Base-by-base conservation (phyloP, 805 yeast species). In the Barnettozyma wickerhamii region DNA sequence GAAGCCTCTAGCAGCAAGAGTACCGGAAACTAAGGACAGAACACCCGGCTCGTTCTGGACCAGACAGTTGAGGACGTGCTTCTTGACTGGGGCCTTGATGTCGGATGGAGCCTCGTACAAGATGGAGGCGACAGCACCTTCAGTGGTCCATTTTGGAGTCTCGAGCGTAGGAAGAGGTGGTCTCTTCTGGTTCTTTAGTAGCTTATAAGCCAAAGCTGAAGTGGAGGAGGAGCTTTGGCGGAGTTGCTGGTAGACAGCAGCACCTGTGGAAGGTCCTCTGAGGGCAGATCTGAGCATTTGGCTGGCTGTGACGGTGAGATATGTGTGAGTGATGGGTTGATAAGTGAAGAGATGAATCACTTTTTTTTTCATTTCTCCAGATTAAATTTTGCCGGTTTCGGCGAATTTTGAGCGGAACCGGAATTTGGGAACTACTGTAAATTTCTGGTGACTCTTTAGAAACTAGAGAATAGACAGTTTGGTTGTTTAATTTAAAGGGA, bases 11-110 rank as follows among this genome's bases (percentile, higher is more conserved):
- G 97, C 98, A 29, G 99, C 99, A 52, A 93, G 74, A 40, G 95
- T 89, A 41, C 97, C 96, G 6, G 97, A 84, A 32, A 93, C 86
- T 41, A 91, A 78, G 27, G 95, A 83, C 55, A 93, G 71, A 34
- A 93, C 99, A 74, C 99, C 99, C 7, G 99, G 98, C 68, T 93
- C 99, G 65, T 93, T 91, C 68, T 93, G 98, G 14, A 93, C 99
- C 60, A 93, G 74, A 69, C 99, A 93, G 74, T 91, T 93, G 62
- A 93, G 74, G 33, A 93, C 95, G 56, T 93, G 99, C 57, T 85
- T 85, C 51, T 84, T 81, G 52, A 75, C 71, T 31, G 89, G 86
- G 29, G 82, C 77, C 33, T 50, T 61, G 17, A 66, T 58, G 12
- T 71, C 74, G 15, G 66, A 52, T 37, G 76, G 99, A 3, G 96